Conservation (phyloP, 192 early-diverging fungal genomes). For the Neocallimastix lanati region DNA sequence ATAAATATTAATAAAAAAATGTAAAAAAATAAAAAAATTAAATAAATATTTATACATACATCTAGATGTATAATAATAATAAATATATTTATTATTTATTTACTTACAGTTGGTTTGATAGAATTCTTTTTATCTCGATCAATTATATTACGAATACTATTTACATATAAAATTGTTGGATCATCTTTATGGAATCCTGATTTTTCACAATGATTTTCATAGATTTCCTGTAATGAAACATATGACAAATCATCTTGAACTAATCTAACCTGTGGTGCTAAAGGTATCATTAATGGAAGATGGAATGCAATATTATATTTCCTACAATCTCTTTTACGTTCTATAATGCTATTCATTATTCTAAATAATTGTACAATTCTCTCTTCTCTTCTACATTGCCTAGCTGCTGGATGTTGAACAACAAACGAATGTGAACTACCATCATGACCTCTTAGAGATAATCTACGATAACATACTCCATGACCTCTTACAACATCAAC, state of each 20-base stretch:
- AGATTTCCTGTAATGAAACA: constrained; percentile 79
- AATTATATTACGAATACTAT: constrained; percentile 47
- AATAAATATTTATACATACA: background rate
- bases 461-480: constrained; percentile 47
- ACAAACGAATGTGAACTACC: constrained; percentile 78
- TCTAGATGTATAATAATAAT: too few species aligned
- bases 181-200: constrained; percentile 68
- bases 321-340: constrained; percentile 63
- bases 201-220: constrained; percentile 65
- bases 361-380: constrained; percentile 87
- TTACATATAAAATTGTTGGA: constrained; percentile 61
- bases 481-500: constrained; percentile 68
- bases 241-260: constrained; percentile 84
- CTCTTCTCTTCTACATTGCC: constrained; percentile 84
- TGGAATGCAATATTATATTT: constrained; percentile 63
- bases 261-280: constrained; percentile 80
- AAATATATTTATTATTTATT: background rate
- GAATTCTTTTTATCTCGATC: constrained; percentile 4
- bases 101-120: constrained; percentile 29
- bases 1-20: background rate
- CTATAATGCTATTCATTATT: constrained; percentile 72
- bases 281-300: constrained; percentile 75
- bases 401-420: constrained; percentile 81
- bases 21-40: background rate
- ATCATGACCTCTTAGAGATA: constrained; percentile 81